Percentiles rank a stretch among this genome's conserved stretches.
phyloP scores from a whole-genome alignment of 2,329 filamentous ascomycete genomes.

The Phaeomoniella chlamydospora region DNA sequence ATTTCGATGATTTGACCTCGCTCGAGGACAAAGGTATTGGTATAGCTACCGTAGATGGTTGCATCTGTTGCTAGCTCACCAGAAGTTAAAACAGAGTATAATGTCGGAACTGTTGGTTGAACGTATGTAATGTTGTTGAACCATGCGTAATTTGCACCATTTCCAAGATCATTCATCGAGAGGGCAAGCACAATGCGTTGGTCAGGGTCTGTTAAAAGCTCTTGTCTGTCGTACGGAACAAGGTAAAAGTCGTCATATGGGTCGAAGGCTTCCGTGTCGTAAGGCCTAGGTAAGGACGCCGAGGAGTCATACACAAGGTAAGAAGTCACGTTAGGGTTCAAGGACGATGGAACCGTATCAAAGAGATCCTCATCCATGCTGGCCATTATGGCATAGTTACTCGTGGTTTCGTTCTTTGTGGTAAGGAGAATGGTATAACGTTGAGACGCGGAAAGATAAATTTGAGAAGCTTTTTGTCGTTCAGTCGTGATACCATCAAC shows the following conservation, averaged over 20 bases:
- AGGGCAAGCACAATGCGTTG: constrained; percentile 49
- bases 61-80: constrained; percentile 41
- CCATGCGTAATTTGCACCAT: constrained; percentile 47
- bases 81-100: constrained; percentile 60
- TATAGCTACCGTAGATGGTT: constrained; percentile 49
- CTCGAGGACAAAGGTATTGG: constrained; percentile 53
- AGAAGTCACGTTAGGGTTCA: constrained; percentile 47
- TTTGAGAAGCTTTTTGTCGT: constrained; percentile 41
- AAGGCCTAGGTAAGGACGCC: constrained; percentile 32
- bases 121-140: constrained; percentile 69
- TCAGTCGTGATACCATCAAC: constrained; percentile 59
- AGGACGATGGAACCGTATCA: constrained; percentile 48
- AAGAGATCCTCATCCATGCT: constrained; percentile 62
- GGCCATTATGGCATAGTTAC: constrained; percentile 53
- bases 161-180: constrained; percentile 50
- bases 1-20: constrained; percentile 35
- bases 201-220: constrained; percentile 46
- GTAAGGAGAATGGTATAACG: constrained; percentile 42
- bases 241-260: constrained; percentile 61
- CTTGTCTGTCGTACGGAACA: constrained; percentile 49
- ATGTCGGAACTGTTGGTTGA: constrained; percentile 58
- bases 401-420: constrained; percentile 43
- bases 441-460: constrained; percentile 56
- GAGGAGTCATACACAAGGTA: constrained; percentile 40
- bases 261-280: constrained; percentile 44